Base-by-base conservation (phyloP, 305 asterid genomes). In the Fraxinus nigra region DNA sequence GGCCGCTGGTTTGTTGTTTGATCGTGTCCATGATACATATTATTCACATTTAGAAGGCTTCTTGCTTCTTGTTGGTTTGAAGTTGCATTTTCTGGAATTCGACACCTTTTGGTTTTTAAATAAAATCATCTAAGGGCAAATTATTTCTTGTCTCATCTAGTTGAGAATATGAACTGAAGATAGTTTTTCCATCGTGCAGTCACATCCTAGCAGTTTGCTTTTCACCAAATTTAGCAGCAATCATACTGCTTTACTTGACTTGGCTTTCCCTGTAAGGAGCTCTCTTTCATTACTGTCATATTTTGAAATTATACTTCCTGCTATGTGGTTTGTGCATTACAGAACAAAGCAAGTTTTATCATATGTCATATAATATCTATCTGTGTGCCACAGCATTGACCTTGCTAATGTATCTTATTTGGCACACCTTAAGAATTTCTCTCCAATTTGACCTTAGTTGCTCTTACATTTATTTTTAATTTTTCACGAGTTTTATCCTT, bases 141-240 rank as follows among this genome's bases (percentile, higher is more conserved):
- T 14, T 59, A 26, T 24, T 70, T 78, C 65, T 32, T 32, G 75
- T 79, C 46, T 74, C 75, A 70, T 72, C 70, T 51, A 72, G 73
- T 84, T 73, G 77, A 30, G 56, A 61, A 35, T 38, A 69, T 30
- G n/a, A 77, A 77, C 81, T 35, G 32, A 73, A 85, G 20, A 48
- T 78, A 33, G 35, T 81, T 77, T 86, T 82, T 83, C 69, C 40
- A 32, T 84, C 46, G 7, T 89, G 93, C 88, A 92, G 97, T 89
- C 97, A 85, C 97, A 92, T 78, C 92, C 97, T 59, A 92, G 97
- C 20, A 90, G 95, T 83, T 87, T 92, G 86, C 93, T 92, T 79
- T 92, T 92, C 91, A 92, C 97, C 79, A 92, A 92, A 83, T 90
- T 92, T 85, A 95, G 97, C 85, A 82, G 93, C 91, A 91, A 88